phyloP scores from a whole-genome alignment of 2,329 filamentous ascomycete species.

The Alternaria hordeiaustralica region DNA sequence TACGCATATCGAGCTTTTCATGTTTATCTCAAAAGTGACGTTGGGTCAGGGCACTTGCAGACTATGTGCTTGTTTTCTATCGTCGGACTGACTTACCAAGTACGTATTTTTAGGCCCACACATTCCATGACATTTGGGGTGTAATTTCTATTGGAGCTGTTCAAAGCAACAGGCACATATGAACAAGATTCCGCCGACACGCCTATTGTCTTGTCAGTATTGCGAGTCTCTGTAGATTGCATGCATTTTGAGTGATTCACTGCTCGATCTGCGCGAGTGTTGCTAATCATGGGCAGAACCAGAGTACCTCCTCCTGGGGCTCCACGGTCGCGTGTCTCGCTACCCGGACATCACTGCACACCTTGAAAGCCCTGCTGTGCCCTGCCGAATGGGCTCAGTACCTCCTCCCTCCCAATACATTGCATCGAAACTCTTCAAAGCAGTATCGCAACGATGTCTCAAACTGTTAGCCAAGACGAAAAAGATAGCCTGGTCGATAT shows the following conservation, averaged over 20 bases:
- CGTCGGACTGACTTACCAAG: not conserved
- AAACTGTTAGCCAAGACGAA: not conserved
- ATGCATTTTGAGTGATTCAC: not conserved
- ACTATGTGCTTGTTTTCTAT: not conserved
- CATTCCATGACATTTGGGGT: not conserved
- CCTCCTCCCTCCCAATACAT: not conserved
- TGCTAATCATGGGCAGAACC: not conserved
- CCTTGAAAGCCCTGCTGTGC: not conserved
- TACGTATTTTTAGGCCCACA: not conserved
- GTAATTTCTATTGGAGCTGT: not conserved
- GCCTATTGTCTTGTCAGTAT: not conserved
- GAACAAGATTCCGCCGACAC: not conserved
- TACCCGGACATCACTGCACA: not conserved
- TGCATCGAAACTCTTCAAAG: not conserved
- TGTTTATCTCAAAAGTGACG: not conserved
- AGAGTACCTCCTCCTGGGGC: not conserved
- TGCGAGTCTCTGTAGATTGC: not conserved
- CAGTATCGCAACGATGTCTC: not conserved
- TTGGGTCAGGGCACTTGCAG: not conserved
- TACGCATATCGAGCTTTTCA: not conserved
- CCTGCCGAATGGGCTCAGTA: not conserved
- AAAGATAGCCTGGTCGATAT: not conserved
- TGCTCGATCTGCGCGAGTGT: not conserved
- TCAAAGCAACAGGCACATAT: not conserved
- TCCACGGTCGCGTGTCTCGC: not conserved